Base-by-base conservation (phyloP, 345 rosid genomes). In the Ailanthus altissimus region DNA sequence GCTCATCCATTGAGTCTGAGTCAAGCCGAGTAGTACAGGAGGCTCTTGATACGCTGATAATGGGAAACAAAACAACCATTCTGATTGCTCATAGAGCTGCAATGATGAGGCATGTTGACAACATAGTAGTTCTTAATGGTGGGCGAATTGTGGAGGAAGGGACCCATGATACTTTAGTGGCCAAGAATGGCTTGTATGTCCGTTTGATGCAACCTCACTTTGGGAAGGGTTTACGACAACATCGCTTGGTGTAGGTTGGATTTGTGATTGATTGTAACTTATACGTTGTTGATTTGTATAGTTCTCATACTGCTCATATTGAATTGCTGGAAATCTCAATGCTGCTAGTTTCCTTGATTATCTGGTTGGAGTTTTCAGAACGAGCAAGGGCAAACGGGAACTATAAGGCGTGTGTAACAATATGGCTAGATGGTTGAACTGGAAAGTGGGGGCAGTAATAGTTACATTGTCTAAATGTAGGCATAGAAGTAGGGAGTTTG, bases 141-240 rank as follows among this genome's bases (percentile, higher is more conserved):
- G 99, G 98, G 26, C 88, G 91, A 75, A 97, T 92, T 26, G 97
- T 94, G 12, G 99, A 94, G 83, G 99, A 94, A 88, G 99, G 98
- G 68, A 81, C 90, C 49, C 98, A 97, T 70, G 97, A 94, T 89
- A 67, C 90, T 57, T 85, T 94, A 89, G 84, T 92, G 79, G 84
- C 93, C 14, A 92, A 88, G 86, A 96, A 92, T 43, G 99, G 98
- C 23, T 87, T 97, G 86, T 97, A 97, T 74, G 97, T 90, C 72
- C 89, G 97, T 75, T 87, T 97, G 81, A 94, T 94, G 97, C 99
- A 94, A 79, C 97, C 98, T 71, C 99, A 92, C 86, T 94, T 91
- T 28, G 97, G 94, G 62, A 97, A 92, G 83, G 98, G 99, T 76
- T 76, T 97, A 84, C 93, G 98, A 18, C 99, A 90, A 67, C 97